Percentiles rank a stretch among this genome's conserved stretches.
phyloP scores from a whole-genome alignment of 2,329 filamentous ascomycete genomes.

The Clarireedia hainanense region DNA sequence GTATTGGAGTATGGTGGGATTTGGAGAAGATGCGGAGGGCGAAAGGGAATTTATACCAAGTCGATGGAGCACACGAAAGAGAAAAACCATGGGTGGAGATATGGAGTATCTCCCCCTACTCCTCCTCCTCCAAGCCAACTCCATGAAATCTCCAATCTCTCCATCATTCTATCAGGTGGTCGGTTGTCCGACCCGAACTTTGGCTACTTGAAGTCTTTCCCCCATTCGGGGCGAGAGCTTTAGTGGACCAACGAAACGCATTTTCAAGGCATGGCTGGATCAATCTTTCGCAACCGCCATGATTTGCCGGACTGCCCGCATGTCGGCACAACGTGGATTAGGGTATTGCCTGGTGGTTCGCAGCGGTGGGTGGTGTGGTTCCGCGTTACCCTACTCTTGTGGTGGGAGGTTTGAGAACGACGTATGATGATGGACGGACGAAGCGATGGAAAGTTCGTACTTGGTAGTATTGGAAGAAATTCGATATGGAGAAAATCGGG shows the following conservation, averaged over 20 bases:
- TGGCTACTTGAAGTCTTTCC: not conserved
- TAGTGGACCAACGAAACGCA: not conserved
- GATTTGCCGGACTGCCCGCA: no score
- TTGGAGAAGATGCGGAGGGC: not conserved
- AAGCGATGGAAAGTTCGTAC: not conserved
- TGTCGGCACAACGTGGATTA: no score
- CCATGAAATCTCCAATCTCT: not conserved
- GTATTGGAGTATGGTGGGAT: not conserved
- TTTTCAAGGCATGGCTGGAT: no score
- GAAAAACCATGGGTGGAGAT: not conserved
- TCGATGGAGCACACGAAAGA: not conserved
- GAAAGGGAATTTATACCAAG: not conserved
- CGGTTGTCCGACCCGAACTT: not conserved
- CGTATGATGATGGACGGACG: not conserved
- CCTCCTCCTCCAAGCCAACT: not conserved
- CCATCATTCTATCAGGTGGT: not conserved
- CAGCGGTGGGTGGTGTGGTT: no score
- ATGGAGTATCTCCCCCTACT: not conserved
- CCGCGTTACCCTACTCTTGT: no score
- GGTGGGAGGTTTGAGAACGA: not conserved
- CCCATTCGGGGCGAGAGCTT: not conserved
- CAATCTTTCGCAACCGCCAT: no score
- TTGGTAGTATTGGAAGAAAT: not conserved
- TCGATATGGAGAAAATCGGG: conserved; percentile 8
- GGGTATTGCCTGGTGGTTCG: no score